Percentiles rank a stretch among this genome's conserved stretches.
Evolutionary conservation across 2,329 filamentous ascomycete genomes (phyloP).

Genomic region (Trichoderma cornu-damae): DNA sequence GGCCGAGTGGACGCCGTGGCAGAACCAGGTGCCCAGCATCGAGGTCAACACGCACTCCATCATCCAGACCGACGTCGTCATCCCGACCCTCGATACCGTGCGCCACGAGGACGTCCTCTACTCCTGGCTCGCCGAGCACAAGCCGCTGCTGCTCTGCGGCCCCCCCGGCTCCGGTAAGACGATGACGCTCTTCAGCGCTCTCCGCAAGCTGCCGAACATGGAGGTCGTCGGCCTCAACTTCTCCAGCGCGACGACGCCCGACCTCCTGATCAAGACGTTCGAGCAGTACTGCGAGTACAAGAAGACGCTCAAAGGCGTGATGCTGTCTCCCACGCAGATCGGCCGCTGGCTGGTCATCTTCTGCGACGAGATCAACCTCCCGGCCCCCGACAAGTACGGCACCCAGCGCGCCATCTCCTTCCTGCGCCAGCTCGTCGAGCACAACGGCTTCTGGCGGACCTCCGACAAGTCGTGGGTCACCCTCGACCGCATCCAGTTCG

Average conservation of each 20-base stretch:
- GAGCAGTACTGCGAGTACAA: constrained; percentile 99
- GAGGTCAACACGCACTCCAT: constrained; percentile 98
- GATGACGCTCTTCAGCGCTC: constrained; percentile 97
- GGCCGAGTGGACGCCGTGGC: constrained; percentile 88
- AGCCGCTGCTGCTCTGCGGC: constrained; percentile 91
- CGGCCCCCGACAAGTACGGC: constrained; percentile 93
- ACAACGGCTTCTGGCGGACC: constrained; percentile 98
- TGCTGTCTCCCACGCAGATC: constrained; percentile 93
- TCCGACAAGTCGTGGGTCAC: constrained; percentile 98
- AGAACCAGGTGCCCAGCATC: constrained; percentile 85
- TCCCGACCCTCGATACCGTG: constrained; percentile 94
- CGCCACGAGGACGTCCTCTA: constrained; percentile 99
- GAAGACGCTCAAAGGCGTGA: constrained; percentile 93
- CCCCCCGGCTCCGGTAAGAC: constrained; percentile 99
- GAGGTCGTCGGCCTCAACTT: constrained; percentile 99
- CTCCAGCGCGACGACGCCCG: constrained; percentile 95
- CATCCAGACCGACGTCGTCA: constrained; percentile 96
- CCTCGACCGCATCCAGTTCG: constrained; percentile 96
- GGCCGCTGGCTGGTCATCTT: constrained; percentile 98
- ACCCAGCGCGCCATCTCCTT: constrained; percentile 98
- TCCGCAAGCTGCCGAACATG: constrained; percentile 97
- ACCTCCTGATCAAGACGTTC: constrained; percentile 97
- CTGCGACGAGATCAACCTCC: constrained; percentile 99
- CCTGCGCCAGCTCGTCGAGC: constrained; percentile 92
- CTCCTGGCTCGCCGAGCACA: constrained; percentile 98